phyloP scores from a whole-genome alignment of 2,329 filamentous ascomycete genomes.

The Coleophoma cylindrospora region DNA sequence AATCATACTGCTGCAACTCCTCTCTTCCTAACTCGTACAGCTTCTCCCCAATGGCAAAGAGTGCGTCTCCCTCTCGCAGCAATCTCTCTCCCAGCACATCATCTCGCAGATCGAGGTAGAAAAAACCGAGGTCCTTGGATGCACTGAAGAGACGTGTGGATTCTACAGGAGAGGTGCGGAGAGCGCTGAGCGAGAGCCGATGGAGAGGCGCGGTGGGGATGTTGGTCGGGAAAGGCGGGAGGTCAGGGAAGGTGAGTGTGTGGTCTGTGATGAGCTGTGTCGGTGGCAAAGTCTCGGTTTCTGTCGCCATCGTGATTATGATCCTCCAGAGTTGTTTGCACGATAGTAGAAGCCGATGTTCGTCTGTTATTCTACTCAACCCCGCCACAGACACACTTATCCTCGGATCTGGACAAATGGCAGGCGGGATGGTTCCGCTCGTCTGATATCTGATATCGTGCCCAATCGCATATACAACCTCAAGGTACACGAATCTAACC shows the following conservation, averaged over 20 bases:
- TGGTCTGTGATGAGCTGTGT: neutral
- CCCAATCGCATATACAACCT: too few relatives aligned
- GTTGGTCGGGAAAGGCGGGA: slow-evolving; percentile 14
- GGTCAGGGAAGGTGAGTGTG: slow-evolving; percentile 5
- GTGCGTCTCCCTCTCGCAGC: slow-evolving; percentile 11
- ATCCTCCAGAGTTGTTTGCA: too few relatives aligned
- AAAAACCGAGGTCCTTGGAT: slow-evolving; percentile 20
- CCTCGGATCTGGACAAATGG: too few relatives aligned
- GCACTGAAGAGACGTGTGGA: slow-evolving; percentile 13
- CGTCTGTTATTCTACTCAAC: too few relatives aligned
- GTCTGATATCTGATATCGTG: too few relatives aligned
- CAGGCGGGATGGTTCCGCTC: too few relatives aligned
- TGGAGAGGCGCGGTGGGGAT: slow-evolving; percentile 17
- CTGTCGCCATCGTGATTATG: slow-evolving; percentile 4
- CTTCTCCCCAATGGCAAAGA: slow-evolving; percentile 14
- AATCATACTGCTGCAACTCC: slow-evolving; percentile 52
- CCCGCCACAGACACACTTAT: too few relatives aligned
- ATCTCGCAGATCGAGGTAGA: slow-evolving; percentile 18
- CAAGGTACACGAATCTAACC: too few relatives aligned
- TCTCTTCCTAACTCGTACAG: slow-evolving; percentile 34
- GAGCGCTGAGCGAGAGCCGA: slow-evolving; percentile 12
- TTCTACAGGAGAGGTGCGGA: slow-evolving; percentile 8
- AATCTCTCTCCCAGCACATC: slow-evolving; percentile 14
- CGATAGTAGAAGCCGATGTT: too few relatives aligned
- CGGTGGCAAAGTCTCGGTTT: slow-evolving; percentile 3